Evolutionary conservation across 352 stramenopile genomes (phyloP).

Genomic region (Pythium guiyangense): DNA sequence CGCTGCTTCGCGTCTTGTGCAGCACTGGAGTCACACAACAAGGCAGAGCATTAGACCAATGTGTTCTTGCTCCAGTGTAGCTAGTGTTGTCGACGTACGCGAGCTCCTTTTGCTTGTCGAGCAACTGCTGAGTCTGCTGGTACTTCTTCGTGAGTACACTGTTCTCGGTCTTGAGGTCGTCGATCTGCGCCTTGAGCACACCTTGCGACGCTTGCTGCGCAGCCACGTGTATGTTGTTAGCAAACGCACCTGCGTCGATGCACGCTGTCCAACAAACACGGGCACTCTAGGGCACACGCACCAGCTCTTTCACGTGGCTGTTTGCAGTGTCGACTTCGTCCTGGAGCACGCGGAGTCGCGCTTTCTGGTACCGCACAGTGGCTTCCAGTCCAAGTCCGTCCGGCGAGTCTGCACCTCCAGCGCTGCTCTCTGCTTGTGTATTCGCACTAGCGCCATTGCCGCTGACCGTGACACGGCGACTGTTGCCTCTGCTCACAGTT

Average conservation of each 20-base stretch:
- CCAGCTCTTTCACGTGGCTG: constrained; percentile 37
- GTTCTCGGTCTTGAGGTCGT: constrained; percentile 47
- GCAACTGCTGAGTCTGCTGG: constrained; percentile 57
- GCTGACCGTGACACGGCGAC: neutral
- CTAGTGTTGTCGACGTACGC: constrained; percentile 25
- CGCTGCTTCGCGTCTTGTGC: constrained; percentile 70
- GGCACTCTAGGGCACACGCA: constrained; percentile 7
- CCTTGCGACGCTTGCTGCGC: constrained; percentile 33
- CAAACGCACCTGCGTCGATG: too few relatives aligned
- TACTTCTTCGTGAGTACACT: constrained; percentile 43
- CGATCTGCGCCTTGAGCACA: constrained; percentile 32
- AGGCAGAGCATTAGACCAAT: neutral
- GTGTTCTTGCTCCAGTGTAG: too few relatives aligned
- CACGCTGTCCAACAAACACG: neutral
- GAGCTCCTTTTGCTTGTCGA: constrained; percentile 78
- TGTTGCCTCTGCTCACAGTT: neutral
- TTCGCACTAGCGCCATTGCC: neutral
- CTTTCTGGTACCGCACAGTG: constrained; percentile 72
- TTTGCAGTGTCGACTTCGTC: constrained; percentile 50
- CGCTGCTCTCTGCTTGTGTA: neutral
- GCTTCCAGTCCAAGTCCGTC: constrained; percentile 53
- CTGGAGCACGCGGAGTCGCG: constrained; percentile 62
- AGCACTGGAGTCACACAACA: constrained; percentile 20
- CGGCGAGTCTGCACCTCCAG: constrained; percentile 2
- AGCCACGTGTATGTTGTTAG: neutral